Evolutionary conservation across 306 rosid genomes (phyloP), one percentile per base, ranked within the genome.

Genomic region (Cicer yamashitae): DNA sequence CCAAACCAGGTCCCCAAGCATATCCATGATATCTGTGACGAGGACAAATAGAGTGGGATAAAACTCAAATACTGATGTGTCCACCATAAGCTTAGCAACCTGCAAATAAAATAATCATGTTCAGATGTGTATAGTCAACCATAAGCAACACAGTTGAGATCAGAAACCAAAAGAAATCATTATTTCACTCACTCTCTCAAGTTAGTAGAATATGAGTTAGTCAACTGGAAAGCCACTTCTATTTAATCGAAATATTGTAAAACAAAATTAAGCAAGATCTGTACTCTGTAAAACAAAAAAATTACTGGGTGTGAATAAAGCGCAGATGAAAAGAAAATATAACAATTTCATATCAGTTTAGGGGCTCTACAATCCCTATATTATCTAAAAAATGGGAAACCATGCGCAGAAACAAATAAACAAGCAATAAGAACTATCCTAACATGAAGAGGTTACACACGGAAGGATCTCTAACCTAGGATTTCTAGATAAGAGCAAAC

Each of bases 1-100:
- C 98, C 97, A 94, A 62, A 94, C 98, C 86, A 94, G 79, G 84
- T 90, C 82, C 44, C 98, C 98, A 41, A 94, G 83, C 93, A 89
- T 91, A 84, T 94, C 98, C 93, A 94, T 67, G 71, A 91, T 85
- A 87, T 94, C 91, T 56, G 91, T 85, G 66, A 86, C 94, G 71
- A 90, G 97, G 84, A 89, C 93, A 86, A 94, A 94, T 66, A 94
- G 89, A 1, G 96, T 90, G 75, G 97, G 97, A 81, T 94, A 91
- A 85, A 91, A 94, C 83, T 91, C 91, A 74, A 57, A 82, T 52
- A 87, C 87, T 17, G 96, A 91, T 12, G 97, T 94, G 78, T 94
- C 98, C 94, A 79, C 87, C 87, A 94, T 83, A 85, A 94, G 98
- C 87, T 88, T 90, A 58, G 89, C 96, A 65, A 89, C 98, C 98